Conservation (phyloP, 1,284 basidiomycete species). For the Cryptococcus amylolentus region DNA sequence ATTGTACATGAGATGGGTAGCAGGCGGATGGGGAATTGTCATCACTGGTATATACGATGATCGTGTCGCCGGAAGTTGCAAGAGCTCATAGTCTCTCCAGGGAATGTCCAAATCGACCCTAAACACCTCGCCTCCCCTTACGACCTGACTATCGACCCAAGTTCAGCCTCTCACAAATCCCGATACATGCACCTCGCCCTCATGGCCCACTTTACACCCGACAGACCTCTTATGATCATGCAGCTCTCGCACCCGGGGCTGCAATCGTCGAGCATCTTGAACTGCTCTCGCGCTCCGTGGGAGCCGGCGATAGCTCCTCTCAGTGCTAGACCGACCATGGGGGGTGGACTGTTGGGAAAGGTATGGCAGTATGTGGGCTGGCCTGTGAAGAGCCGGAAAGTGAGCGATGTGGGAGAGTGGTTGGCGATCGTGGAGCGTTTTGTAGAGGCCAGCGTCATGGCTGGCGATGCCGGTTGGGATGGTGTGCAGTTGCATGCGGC, state of each 20-base stretch:
- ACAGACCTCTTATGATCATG: constrained; percentile 53
- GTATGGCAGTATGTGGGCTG: constrained; percentile 57
- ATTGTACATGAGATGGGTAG: constrained; percentile 75
- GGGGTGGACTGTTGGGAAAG: constrained; percentile 47
- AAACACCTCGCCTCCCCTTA: constrained; percentile 74
- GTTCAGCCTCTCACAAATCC: constrained; percentile 37
- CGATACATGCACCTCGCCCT: constrained; percentile 57
- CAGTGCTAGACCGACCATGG: constrained; percentile 54
- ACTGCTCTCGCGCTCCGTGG: constrained; percentile 35
- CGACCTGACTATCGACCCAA: constrained; percentile 65
- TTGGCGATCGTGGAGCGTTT: constrained; percentile 62
- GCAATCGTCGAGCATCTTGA: constrained; percentile 62
- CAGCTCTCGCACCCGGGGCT: constrained; percentile 85
- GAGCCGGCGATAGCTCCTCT: constrained; percentile 69
- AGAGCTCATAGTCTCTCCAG: constrained; percentile 26
- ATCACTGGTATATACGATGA: constrained; percentile 59
- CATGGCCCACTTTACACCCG: constrained; percentile 52
- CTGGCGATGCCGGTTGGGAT: constrained; percentile 73
- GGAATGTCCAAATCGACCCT: constrained; percentile 75
- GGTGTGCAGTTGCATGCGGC: constrained; percentile 84
- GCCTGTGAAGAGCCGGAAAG: constrained; percentile 60
- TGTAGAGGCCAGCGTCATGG: constrained; percentile 64
- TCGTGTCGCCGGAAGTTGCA: background rate
- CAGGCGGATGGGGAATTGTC: constrained; percentile 80
- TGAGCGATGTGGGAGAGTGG: constrained; percentile 58